These are phyloP conservation scores for Sporothrix protearum DNA, from an alignment of 2,329 filamentous ascomycete species.

Conservation along the genomic window DNA sequence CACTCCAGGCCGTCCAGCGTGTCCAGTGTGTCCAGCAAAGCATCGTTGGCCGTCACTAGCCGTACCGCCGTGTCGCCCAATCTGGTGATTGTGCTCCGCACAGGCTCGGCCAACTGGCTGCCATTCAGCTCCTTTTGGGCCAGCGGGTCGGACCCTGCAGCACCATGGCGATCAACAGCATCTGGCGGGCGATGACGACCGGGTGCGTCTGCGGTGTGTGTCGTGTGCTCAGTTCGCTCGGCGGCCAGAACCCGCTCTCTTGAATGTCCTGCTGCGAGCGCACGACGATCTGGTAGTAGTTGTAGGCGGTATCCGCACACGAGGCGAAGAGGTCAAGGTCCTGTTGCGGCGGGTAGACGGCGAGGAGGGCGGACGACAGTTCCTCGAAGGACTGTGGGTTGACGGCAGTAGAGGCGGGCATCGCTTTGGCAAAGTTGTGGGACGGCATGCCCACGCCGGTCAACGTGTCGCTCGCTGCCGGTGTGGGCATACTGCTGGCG, in stretches of 20 bases:
- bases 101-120: conserved; percentile 29
- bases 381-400: conserved; percentile 4
- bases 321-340: conserved; percentile 23
- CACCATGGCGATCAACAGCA: conserved; percentile 35
- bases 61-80: conserved; percentile 26
- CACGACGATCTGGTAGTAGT: conserved; percentile 20
- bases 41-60: conserved; percentile 46
- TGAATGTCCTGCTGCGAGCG: conserved; percentile 20
- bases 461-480: background rate
- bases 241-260: conserved; percentile 15
- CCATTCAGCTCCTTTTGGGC: background rate
- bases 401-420: background rate
- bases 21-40: conserved; percentile 41
- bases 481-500: conserved; percentile 2
- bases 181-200: conserved; percentile 34
- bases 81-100: conserved; percentile 14
- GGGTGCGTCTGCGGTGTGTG: conserved; percentile 31
- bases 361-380: conserved; percentile 17
- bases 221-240: background rate
- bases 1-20: conserved; percentile 50
- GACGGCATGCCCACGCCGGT: background rate
- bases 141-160: conserved; percentile 33
- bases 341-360: conserved; percentile 14
- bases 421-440: background rate
- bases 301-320: conserved; percentile 7